Evolutionary conservation across 2,329 filamentous ascomycete genomes (phyloP).

Genomic region (Colletotrichum tofieldiae): DNA sequence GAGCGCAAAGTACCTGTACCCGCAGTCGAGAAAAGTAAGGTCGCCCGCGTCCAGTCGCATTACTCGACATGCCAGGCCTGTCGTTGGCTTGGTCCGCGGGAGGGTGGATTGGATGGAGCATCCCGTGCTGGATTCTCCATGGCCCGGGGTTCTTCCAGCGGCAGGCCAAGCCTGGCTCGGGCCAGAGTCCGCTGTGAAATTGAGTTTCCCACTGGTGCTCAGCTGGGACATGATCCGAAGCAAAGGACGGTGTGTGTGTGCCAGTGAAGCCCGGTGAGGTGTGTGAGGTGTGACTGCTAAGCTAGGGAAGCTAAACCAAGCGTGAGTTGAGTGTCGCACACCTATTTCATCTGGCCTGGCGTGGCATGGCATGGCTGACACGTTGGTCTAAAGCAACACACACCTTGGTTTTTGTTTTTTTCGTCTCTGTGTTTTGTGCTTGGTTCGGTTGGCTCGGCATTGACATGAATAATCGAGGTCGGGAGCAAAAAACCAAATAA

Average conservation of each 20-base stretch:
- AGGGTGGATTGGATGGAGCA: conserved; percentile 41
- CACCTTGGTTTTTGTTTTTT: not conserved
- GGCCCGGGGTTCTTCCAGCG: conserved; percentile 39
- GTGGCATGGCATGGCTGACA: conserved; percentile 13
- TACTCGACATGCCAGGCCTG: conserved; percentile 31
- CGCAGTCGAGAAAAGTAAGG: not conserved
- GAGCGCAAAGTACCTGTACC: conserved; percentile 24
- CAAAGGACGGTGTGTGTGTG: conserved; percentile 33
- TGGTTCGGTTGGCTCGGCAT: conserved; percentile 32
- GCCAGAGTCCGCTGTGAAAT: conserved; percentile 39
- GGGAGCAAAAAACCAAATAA: not conserved
- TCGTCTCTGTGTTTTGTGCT: not conserved
- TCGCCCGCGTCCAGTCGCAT: conserved; percentile 34
- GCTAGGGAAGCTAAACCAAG: conserved; percentile 10
- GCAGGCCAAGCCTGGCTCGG: conserved; percentile 35
- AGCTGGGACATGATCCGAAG: conserved; percentile 41
- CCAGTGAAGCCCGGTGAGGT: not conserved
- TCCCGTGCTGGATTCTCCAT: conserved; percentile 29
- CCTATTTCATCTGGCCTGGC: conserved; percentile 13
- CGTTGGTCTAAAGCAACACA: not conserved
- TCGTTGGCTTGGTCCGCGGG: conserved; percentile 37
- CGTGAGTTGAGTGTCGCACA: conserved; percentile 11
- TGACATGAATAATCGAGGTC: not conserved
- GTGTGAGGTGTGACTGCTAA: conserved; percentile 6
- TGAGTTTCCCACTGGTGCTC: conserved; percentile 40